Base-by-base conservation (phyloP, 164 flowering plant species). In the Sextonia rubra region DNA sequence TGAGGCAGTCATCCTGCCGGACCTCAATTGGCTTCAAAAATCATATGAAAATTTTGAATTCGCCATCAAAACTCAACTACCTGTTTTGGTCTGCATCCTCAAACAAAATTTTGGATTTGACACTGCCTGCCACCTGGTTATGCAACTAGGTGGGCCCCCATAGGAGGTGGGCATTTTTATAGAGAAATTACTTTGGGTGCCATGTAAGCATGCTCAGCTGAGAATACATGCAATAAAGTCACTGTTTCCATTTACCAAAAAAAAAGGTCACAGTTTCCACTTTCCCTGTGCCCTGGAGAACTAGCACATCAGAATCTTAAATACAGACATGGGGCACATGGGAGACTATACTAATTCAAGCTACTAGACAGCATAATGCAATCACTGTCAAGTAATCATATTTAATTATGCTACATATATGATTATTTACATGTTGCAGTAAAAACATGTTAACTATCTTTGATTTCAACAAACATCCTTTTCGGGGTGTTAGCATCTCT, bases 361-460 rank as follows among this genome's bases (percentile, higher is more conserved):
- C 29, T 5, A 27, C 25, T 4, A 63, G 18, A 25, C 37, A 17
- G 67, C 7, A 29, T 5, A 18, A 64, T 4, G 47, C 11, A 17
- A 64, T 64, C 22, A 14, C 30, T 23, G 27, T 47, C 62, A 75
- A 71, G 68, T 79, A 74, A 68, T 80, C 67, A 74, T 25, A 74
- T 82, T 83, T 71, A 84, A 83, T 81, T 80, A 78, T 83, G 83
- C 60, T 86, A 83, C 83, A 82, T 61, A 66, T 69, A 52, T 26
- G 67, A 26, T 26, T 17, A 64, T 64, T 18, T 49, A 72, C 74
- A 72, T 71, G 73, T 72, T 52, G 27, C 67, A 73, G 58, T 52
- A 60, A 63, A 30, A 47, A 78, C 79, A 80, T 61, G 71, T 79
- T 71, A 69, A 76, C 66, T 73, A 76, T 26, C 26, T 37, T 25